phyloP scores from a whole-genome alignment of 1,284 basidiomycete species.

The Inonotus obliquus region DNA sequence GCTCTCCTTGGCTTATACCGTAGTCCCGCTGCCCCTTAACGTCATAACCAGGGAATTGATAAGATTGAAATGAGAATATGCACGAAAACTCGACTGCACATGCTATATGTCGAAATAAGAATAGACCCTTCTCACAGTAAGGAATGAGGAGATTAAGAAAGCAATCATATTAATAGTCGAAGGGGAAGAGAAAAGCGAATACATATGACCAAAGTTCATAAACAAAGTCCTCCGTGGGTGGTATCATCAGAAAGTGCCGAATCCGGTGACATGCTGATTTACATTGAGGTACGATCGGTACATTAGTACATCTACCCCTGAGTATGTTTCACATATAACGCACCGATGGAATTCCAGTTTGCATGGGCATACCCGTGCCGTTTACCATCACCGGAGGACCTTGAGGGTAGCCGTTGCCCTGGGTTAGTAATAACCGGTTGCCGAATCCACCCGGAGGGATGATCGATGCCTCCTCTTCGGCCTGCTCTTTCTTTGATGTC shows the following conservation, averaged over 20 bases:
- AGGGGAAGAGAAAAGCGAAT: constrained; percentile 11
- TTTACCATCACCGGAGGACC: constrained; percentile 40
- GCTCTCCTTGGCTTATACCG: no score
- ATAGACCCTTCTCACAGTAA: no score
- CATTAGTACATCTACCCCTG: neutral
- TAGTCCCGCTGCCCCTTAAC: no score
- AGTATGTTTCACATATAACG: neutral
- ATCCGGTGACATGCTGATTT: constrained; percentile 21
- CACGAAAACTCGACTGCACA: no score
- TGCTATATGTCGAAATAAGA: no score
- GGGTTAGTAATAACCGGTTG: constrained; percentile 57
- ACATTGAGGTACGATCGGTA: neutral
- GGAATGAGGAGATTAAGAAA: neutral
- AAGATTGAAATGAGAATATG: no score
- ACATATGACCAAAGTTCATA: constrained; percentile 6
- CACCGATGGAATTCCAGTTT: constrained; percentile 32
- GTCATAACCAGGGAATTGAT: no score
- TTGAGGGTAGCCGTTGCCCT: constrained; percentile 57
- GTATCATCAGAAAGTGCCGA: constrained; percentile 19
- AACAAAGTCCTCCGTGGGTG: constrained; percentile 13
- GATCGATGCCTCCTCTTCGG: constrained; percentile 76
- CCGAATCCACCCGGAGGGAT: constrained; percentile 73
- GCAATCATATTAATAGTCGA: constrained; percentile 12
- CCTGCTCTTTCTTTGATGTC: constrained; percentile 81
- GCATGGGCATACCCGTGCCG: constrained; percentile 33